phyloP scores from a whole-genome alignment of 805 yeast genomes.

The Zygosaccharomyces gambellarensis region DNA sequence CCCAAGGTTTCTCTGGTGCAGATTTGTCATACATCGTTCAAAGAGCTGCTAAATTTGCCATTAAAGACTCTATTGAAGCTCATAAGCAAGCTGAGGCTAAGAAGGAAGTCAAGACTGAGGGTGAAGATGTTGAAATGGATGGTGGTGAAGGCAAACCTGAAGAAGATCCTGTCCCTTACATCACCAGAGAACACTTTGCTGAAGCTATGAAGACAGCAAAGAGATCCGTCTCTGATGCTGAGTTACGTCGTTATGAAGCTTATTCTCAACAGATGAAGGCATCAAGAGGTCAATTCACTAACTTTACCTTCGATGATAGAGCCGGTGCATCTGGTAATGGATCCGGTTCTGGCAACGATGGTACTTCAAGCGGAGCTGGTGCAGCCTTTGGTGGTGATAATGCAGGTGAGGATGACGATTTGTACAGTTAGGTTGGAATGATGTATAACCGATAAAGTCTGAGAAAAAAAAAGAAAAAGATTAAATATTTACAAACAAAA shows the following conservation, averaged over 20 bases:
- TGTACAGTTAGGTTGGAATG: conserved; percentile 42
- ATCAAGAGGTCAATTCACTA: conserved; percentile 90
- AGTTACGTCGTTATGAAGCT: conserved; percentile 96
- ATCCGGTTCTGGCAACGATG: conserved; percentile 32
- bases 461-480: not conserved
- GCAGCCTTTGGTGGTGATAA: conserved; percentile 40
- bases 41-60: conserved; percentile 98
- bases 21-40: conserved; percentile 95
- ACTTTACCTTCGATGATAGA: conserved; percentile 73
- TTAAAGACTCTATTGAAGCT: conserved; percentile 95
- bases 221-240: conserved; percentile 95
- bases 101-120: conserved; percentile 40
- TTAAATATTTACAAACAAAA: not conserved
- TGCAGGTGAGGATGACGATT: conserved; percentile 61
- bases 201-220: conserved; percentile 99
- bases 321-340: conserved; percentile 42
- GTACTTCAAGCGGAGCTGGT: conserved; percentile 34
- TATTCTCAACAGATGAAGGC: conserved; percentile 95
- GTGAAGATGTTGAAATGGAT: conserved; percentile 43
- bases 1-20: conserved; percentile 99
- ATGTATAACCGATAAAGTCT: conserved; percentile 4
- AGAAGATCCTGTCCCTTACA: conserved; percentile 93
- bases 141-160: conserved; percentile 31
- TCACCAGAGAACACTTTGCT: conserved; percentile 89
- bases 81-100: conserved; percentile 44